Conservation (phyloP, 78 protist species). For the Dictyostelium purpureum region DNA sequence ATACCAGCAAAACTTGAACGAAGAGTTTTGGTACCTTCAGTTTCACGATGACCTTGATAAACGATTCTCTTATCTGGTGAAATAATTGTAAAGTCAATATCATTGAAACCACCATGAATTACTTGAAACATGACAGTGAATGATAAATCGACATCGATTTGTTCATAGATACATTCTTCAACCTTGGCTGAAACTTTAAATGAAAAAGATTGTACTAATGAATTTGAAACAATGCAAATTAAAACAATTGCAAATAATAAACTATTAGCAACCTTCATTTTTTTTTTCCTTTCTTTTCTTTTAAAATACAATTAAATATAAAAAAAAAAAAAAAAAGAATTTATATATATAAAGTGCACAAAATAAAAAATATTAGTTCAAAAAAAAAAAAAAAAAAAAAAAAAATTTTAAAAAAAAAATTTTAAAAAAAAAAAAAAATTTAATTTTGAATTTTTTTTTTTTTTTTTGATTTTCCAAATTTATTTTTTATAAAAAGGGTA, state of each 20-base stretch:
- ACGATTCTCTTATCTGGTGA: constrained; percentile 71
- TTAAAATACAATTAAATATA: too few relatives aligned
- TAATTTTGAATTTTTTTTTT: too few relatives aligned
- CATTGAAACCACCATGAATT: constrained; percentile 90
- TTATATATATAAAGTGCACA: too few relatives aligned
- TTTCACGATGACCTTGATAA: constrained; percentile 76
- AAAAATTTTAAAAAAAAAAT: too few relatives aligned
- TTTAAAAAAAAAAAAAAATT: too few relatives aligned
- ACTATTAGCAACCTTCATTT: too few relatives aligned
- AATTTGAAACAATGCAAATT: background rate
- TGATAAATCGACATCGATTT: constrained; percentile 39
- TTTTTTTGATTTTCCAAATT: too few relatives aligned
- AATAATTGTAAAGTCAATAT: constrained; percentile 84
- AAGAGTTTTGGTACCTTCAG: constrained; percentile 78
- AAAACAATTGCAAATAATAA: background rate
- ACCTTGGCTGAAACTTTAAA: constrained; percentile 84
- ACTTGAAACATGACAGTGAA: constrained; percentile 84
- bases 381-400: too few relatives aligned
- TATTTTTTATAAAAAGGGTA: too few relatives aligned
- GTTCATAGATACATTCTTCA: constrained; percentile 91
- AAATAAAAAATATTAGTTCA: too few relatives aligned
- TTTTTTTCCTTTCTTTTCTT: too few relatives aligned
- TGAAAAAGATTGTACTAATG: constrained; percentile 34
- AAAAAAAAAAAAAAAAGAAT: too few relatives aligned
- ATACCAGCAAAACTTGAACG: constrained; percentile 82